Evolutionary conservation across 306 rosid genomes (phyloP).

Genomic region (Cicer pinnatifidum): DNA sequence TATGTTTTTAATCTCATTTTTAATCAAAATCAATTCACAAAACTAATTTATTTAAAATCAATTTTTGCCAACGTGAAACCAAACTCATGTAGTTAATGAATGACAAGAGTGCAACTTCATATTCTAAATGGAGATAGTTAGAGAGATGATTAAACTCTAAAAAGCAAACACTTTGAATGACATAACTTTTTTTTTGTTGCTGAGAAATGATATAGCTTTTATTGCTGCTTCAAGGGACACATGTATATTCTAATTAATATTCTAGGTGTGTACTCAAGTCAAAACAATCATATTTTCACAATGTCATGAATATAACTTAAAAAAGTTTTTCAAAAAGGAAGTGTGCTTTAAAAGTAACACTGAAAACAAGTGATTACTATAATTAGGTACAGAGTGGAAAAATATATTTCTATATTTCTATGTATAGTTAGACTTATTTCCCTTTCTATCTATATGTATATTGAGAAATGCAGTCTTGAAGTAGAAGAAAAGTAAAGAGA

Average conservation of each 20-base stretch:
- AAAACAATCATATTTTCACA: slow-evolving; percentile 4
- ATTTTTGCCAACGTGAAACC: rapidly evolving
- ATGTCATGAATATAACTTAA: slow-evolving; percentile 28
- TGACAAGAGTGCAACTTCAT: too few relatives aligned
- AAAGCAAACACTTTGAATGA: neutral
- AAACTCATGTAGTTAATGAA: too few relatives aligned
- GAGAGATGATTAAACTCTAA: slow-evolving; percentile 6
- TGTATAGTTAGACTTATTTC: slow-evolving; percentile 12
- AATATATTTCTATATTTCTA: slow-evolving; percentile 29
- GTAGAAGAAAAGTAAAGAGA: slow-evolving; percentile 47
- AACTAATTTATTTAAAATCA: too few relatives aligned
- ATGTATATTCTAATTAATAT: neutral
- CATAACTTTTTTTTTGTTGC: neutral
- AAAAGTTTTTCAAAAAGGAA: slow-evolving; percentile 25
- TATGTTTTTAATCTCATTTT: too few relatives aligned
- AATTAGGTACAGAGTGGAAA: slow-evolving; percentile 19
- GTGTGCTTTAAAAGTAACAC: slow-evolving; percentile 10
- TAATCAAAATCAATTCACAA: too few relatives aligned
- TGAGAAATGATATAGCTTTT: neutral
- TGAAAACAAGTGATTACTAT: slow-evolving; percentile 30
- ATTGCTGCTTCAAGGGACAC: neutral
- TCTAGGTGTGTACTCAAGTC: neutral
- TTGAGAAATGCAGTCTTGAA: slow-evolving; percentile 31
- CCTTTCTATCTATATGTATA: slow-evolving; percentile 19
- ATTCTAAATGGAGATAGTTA: neutral